A percentile compares a stretch with the other conserved stretches of the same genome.
Conservation (phyloP, 768 basidiomycete genomes). For the Mycena rebaudengoi region DNA sequence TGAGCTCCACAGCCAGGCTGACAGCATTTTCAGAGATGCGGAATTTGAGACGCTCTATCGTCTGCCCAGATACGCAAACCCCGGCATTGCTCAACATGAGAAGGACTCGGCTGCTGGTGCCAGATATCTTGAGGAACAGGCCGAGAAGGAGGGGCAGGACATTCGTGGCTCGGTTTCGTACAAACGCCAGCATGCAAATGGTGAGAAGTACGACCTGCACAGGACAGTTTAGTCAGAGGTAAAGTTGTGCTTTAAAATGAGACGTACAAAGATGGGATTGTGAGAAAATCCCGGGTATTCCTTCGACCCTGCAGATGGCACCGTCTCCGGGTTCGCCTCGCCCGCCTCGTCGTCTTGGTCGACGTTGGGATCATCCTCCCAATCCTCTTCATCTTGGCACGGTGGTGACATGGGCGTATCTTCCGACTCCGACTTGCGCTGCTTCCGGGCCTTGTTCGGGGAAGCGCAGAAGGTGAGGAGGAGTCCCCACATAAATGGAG, state of each 20-base stretch:
- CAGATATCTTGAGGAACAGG: constrained; percentile 37
- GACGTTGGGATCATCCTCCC: constrained; percentile 10
- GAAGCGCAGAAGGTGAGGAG: background rate
- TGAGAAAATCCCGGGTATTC: constrained; percentile 24
- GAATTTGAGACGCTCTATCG: constrained; percentile 37
- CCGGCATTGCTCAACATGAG: no score
- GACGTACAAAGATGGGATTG: constrained; percentile 28
- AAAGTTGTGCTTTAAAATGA: no score
- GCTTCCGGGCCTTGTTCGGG: background rate
- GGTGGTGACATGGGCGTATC: background rate
- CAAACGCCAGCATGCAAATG: constrained; percentile 33
- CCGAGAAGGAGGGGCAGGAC: constrained; percentile 34
- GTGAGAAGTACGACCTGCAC: constrained; percentile 13
- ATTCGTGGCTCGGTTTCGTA: constrained; percentile 36
- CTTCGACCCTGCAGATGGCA: background rate
- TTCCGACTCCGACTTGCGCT: background rate
- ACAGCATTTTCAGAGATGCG: constrained; percentile 33
- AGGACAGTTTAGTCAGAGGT: background rate
- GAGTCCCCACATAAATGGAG: constrained; percentile 5
- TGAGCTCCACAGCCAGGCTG: constrained; percentile 27
- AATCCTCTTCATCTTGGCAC: background rate
- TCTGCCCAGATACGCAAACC: constrained; percentile 33
- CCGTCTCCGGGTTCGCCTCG: background rate
- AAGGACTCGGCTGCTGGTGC: constrained; percentile 36
- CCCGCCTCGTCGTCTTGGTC: background rate